phyloP scores from a whole-genome alignment of 371 early-diverging fungal genomes.

The Massospora cicadina region DNA sequence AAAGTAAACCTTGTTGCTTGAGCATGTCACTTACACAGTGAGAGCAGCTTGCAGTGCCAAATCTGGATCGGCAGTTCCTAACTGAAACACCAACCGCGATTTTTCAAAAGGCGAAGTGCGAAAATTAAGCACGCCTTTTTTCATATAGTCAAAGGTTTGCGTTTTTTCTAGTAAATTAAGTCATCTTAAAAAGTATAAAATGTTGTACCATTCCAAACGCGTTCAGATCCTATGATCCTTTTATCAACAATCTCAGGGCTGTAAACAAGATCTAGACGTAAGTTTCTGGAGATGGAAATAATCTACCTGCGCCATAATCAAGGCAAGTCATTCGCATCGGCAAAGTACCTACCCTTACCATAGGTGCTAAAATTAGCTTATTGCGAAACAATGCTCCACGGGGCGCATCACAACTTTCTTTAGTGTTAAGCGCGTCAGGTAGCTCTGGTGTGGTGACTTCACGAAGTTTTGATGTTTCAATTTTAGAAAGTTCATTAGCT shows the following conservation, averaged over 20 bases:
- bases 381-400: conserved; percentile 10
- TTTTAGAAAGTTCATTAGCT: no score
- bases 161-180: conserved; percentile 25
- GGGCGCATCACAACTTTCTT: no score
- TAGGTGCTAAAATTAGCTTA: conserved; percentile 17
- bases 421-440: no score
- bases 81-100: conserved; percentile 45
- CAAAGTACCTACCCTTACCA: conserved; percentile 58
- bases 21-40: conserved; percentile 32
- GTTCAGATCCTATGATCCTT: conserved; percentile 56
- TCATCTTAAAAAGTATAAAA: not conserved
- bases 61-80: conserved; percentile 72
- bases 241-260: conserved; percentile 82
- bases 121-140: conserved; percentile 32
- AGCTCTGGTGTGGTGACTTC: no score
- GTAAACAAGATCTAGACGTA: conserved; percentile 62
- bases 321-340: conserved; percentile 72
- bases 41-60: conserved; percentile 74
- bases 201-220: conserved; percentile 45
- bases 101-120: conserved; percentile 45
- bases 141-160: conserved; percentile 46
- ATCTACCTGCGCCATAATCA: conserved; percentile 69
- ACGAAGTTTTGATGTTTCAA: no score
- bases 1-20: not conserved
- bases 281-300: not conserved